These are phyloP conservation scores for Lepiota venenata DNA, from an alignment of 768 basidiomycete genomes.

Conservation along the genomic window DNA sequence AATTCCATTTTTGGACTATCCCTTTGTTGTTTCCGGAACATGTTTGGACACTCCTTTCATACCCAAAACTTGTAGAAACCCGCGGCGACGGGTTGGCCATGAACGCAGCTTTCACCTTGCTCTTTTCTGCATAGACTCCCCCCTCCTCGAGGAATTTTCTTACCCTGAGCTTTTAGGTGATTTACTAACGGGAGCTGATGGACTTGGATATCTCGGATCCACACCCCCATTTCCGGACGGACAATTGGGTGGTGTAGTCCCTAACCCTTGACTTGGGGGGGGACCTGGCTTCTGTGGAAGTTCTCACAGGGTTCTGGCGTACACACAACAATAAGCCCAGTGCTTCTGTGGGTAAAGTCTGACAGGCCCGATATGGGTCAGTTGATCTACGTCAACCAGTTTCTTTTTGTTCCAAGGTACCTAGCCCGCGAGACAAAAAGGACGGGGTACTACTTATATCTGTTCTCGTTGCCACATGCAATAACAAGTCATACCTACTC, in stretches of 20 bases:
- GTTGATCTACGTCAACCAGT: constrained; percentile 23
- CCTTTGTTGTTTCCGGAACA: constrained; percentile 24
- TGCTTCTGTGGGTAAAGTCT: background rate
- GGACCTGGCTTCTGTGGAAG: background rate
- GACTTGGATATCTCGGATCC: background rate
- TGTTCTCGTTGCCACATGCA: constrained; percentile 10
- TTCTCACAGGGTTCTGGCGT: constrained; percentile 1
- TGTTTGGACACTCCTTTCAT: constrained; percentile 26
- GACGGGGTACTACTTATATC: constrained; percentile 27
- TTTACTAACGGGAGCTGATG: no score
- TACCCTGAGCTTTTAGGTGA: no score
- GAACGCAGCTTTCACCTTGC: no score
- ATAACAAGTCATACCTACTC: constrained; percentile 9
- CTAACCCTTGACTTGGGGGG: background rate
- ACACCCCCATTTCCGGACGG: background rate
- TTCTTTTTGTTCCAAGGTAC: constrained; percentile 33
- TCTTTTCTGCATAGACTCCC: no score
- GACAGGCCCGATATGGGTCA: constrained; percentile 28
- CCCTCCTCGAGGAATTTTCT: no score
- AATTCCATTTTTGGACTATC: constrained; percentile 19
- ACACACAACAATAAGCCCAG: constrained; percentile 29
- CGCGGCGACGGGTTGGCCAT: no score
- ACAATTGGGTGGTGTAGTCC: background rate
- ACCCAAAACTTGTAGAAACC: no score
- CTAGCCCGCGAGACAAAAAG: constrained; percentile 30